Evolutionary conservation across 139 green algal species (phyloP).

Genomic region (Coelastrella sp.): DNA sequence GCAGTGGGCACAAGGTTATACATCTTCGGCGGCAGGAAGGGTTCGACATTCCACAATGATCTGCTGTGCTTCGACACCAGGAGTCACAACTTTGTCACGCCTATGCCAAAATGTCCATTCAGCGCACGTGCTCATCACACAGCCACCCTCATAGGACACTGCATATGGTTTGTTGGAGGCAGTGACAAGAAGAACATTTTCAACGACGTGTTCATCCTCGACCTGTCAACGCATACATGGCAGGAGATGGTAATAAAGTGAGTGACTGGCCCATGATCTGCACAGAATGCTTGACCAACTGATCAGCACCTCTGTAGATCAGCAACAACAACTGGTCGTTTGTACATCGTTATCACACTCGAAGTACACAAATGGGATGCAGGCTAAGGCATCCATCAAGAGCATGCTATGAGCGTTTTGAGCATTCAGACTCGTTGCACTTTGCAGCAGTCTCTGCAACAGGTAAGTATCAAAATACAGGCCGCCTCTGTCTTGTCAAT

Average conservation of each 20-base stretch:
- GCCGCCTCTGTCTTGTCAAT: too few relatives aligned
- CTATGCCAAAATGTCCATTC: not conserved
- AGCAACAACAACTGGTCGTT: too few relatives aligned
- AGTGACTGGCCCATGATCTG: not conserved
- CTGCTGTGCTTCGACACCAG: not conserved
- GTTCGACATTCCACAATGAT: slow-evolving; percentile 21
- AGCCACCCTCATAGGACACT: slow-evolving; percentile 10
- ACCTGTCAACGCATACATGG: slow-evolving; percentile 7
- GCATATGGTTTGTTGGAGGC: slow-evolving; percentile 28
- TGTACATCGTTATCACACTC: too few relatives aligned
- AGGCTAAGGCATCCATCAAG: too few relatives aligned
- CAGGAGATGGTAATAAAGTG: not conserved
- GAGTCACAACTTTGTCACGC: not conserved
- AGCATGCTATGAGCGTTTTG: too few relatives aligned
- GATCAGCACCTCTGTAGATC: too few relatives aligned
- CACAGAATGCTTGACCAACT: too few relatives aligned
- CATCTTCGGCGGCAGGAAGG: slow-evolving; percentile 7
- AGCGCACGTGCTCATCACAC: slow-evolving; percentile 34
- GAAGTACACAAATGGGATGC: too few relatives aligned
- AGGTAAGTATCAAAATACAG: too few relatives aligned
- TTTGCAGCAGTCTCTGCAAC: too few relatives aligned
- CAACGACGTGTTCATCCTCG: slow-evolving; percentile 9
- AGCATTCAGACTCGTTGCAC: too few relatives aligned
- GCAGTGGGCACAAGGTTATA: slow-evolving; percentile 26
- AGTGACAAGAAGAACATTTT: slow-evolving; percentile 4